A percentile compares a stretch with the other conserved stretches of the same genome.
These are phyloP conservation scores for bread wheat (Triticum aestivum) DNA, from an alignment of 176 grass and related monocot species.

Conservation along the genomic window IWGSC_CS_RefSeq_v2.1 NC_057798.1:373365307-373365806, in stretches of 20 bases:
- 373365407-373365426: constrained; percentile 71
- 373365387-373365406: constrained; percentile 15
- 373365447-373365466: constrained; percentile 97
- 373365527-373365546: not conserved
- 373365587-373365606: constrained; percentile 1
- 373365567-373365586: not conserved
- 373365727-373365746: constrained; percentile 70
- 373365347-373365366: constrained; percentile 7
- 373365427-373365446: constrained; percentile 88
- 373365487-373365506: not conserved
- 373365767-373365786: constrained; percentile 85
- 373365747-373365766: constrained; percentile 63
- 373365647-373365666: constrained; percentile 42
- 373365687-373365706: constrained; percentile 49
- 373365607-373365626: not conserved
- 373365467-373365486: constrained; percentile 50
- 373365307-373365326: not conserved
- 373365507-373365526: not conserved
- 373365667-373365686: constrained; percentile 51
- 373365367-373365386: not conserved
- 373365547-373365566: not conserved
- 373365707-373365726: constrained; percentile 47
- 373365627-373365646: constrained; percentile 52
- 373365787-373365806: constrained; percentile 92
- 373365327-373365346: not conserved